These are phyloP conservation scores for Colletotrichum sp. DNA, from an alignment of 2,329 filamentous ascomycete genomes.

Conservation along the genomic window DNA sequence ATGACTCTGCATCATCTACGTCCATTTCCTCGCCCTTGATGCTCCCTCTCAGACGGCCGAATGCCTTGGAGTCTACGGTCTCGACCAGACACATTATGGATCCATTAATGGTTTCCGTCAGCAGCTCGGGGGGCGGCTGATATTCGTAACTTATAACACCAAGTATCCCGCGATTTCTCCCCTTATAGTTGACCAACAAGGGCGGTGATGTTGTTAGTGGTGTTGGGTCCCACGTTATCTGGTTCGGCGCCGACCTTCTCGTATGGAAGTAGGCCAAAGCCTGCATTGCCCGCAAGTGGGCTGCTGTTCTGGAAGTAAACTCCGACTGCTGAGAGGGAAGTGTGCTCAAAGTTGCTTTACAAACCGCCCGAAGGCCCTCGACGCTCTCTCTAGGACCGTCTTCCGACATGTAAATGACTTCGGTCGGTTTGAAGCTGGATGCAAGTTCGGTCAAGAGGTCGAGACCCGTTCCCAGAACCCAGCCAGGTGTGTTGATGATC, in stretches of 20 bases:
- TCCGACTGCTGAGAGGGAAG: constrained; percentile 67
- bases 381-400: constrained; percentile 64
- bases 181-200: constrained; percentile 65
- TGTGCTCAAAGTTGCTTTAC: constrained; percentile 47
- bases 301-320: constrained; percentile 61
- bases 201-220: constrained; percentile 64
- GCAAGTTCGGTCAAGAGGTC: constrained; percentile 67
- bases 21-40: constrained; percentile 18
- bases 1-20: constrained; percentile 6
- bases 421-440: constrained; percentile 55
- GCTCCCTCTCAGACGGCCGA: constrained; percentile 36
- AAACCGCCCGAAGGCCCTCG: constrained; percentile 52
- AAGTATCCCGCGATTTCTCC: constrained; percentile 56
- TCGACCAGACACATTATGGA: constrained; percentile 71
- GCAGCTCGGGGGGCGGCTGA: constrained; percentile 59
- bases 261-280: constrained; percentile 80
- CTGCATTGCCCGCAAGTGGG: constrained; percentile 75
- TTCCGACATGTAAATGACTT: constrained; percentile 73
- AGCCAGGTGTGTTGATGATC: constrained; percentile 77
- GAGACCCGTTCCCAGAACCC: constrained; percentile 74
- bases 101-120: constrained; percentile 72
- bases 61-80: constrained; percentile 58
- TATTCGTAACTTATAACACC: constrained; percentile 73
- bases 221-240: constrained; percentile 52
- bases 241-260: constrained; percentile 18